Percentiles rank a stretch among this genome's conserved stretches.
Conservation (phyloP, 2,329 filamentous ascomycete genomes). For the Paradendryphiella salina region DNA sequence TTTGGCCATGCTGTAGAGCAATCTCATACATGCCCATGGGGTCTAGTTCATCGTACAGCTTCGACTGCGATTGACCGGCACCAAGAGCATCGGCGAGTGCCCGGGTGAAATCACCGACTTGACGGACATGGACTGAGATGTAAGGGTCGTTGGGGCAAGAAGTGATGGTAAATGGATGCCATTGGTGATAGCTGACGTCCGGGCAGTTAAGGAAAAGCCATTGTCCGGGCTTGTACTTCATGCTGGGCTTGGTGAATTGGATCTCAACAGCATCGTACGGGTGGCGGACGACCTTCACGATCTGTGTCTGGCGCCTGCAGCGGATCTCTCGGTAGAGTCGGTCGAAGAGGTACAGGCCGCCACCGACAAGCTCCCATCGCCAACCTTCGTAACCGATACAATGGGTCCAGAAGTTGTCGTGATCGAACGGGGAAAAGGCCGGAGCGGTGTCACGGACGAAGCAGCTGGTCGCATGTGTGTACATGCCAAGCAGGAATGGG, state of each 20-base stretch:
- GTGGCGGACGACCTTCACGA: constrained; percentile 91
- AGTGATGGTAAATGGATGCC: constrained; percentile 99
- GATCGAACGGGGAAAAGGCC: constrained; percentile 81
- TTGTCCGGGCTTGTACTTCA: constrained; percentile 97
- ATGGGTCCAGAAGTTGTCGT: constrained; percentile 80
- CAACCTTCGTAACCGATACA: constrained; percentile 95
- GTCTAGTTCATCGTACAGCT: constrained; percentile 88
- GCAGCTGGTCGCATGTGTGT: constrained; percentile 93
- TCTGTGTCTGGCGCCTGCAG: constrained; percentile 79
- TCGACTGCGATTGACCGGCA: constrained; percentile 81
- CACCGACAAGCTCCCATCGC: constrained; percentile 92
- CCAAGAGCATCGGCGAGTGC: constrained; percentile 95
- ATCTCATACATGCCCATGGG: constrained; percentile 98
- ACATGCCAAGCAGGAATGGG: constrained; percentile 88
- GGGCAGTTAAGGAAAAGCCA: constrained; percentile 97
- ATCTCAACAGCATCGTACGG: constrained; percentile 97
- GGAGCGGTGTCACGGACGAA: constrained; percentile 83
- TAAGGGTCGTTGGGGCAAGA: constrained; percentile 97
- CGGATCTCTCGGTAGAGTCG: constrained; percentile 90
- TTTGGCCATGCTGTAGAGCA: constrained; percentile 86
- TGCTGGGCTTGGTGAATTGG: constrained; percentile 92
- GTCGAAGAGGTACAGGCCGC: constrained; percentile 82
- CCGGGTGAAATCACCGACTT: constrained; percentile 94
- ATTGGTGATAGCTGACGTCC: constrained; percentile 83
- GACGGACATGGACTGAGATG: constrained; percentile 89